Conservation (phyloP, 352 stramenopile genomes). For the Pythium utonaiense region DNA sequence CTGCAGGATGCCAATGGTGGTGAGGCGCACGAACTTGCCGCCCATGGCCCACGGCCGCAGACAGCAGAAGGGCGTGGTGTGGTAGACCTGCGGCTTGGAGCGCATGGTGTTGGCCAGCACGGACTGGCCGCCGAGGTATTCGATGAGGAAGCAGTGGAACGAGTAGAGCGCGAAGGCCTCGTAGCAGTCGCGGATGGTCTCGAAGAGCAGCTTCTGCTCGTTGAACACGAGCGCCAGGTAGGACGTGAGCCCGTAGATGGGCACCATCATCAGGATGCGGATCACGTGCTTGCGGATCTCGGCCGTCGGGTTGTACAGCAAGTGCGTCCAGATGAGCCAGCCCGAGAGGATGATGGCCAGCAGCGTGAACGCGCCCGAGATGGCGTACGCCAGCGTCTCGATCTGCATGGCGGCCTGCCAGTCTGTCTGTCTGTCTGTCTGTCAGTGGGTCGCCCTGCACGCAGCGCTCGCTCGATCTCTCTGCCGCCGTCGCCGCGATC, state of each 20-base stretch:
- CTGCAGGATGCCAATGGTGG: constrained; percentile 91
- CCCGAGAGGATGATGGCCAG: constrained; percentile 78
- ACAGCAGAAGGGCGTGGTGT: constrained; percentile 86
- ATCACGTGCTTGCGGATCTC: constrained; percentile 90
- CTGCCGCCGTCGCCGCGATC: not conserved
- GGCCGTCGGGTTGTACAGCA: constrained; percentile 81
- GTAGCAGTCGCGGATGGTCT: constrained; percentile 91
- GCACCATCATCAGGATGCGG: constrained; percentile 93
- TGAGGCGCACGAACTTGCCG: constrained; percentile 90
- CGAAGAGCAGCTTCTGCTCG: constrained; percentile 86
- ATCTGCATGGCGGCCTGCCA: constrained; percentile 55
- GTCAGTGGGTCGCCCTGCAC: not conserved
- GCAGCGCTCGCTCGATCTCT: not conserved
- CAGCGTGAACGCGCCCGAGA: constrained; percentile 86
- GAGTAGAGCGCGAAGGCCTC: constrained; percentile 93
- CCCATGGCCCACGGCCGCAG: constrained; percentile 90
- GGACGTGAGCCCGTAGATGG: constrained; percentile 90
- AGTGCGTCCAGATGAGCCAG: constrained; percentile 87
- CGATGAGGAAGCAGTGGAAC: constrained; percentile 92
- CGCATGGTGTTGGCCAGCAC: constrained; percentile 81
- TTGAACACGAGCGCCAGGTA: constrained; percentile 90
- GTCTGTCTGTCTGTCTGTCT: not conserved
- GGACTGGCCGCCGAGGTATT: constrained; percentile 81
- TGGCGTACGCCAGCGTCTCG: constrained; percentile 84
- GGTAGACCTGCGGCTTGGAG: constrained; percentile 80